Evolutionary conservation across 176 grass and related monocot genomes (phyloP).

Genomic region (Aegilops speltoides): DNA sequence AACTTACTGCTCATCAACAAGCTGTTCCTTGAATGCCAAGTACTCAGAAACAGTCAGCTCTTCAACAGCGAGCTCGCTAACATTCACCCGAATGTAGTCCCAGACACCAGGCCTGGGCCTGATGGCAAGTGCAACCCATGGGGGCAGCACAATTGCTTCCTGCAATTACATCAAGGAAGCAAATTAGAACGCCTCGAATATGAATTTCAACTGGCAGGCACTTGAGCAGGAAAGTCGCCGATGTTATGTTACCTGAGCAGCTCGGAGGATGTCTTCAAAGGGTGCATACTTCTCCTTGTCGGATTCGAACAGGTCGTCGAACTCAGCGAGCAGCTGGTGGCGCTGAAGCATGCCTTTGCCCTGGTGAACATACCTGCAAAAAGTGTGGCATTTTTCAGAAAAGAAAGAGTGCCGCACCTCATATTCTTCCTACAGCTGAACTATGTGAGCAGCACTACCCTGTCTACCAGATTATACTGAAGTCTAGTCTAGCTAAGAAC

Average conservation of each 20-base stretch:
- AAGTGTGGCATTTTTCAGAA: constrained; percentile 27
- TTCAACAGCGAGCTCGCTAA: constrained; percentile 83
- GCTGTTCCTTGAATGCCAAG: constrained; percentile 92
- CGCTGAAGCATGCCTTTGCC: constrained; percentile 96
- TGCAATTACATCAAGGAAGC: constrained; percentile 6
- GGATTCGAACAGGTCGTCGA: constrained; percentile 57
- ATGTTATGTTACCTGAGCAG: constrained; percentile 69
- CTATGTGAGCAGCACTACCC: background rate
- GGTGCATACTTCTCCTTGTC: constrained; percentile 77
- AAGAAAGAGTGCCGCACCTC: background rate
- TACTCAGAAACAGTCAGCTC: constrained; percentile 87
- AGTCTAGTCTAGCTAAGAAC: background rate
- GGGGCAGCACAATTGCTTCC: constrained; percentile 90
- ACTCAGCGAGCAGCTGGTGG: constrained; percentile 86
- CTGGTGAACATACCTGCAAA: constrained; percentile 78
- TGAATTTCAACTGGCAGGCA: background rate
- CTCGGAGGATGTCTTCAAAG: constrained; percentile 80
- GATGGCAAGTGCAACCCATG: constrained; percentile 91
- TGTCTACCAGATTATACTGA: background rate
- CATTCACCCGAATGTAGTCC: constrained; percentile 95
- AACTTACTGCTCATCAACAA: constrained; percentile 82
- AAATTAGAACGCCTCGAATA: constrained; percentile 15
- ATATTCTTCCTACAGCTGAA: constrained; percentile 7
- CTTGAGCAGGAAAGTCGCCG: background rate
- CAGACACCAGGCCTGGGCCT: constrained; percentile 97